Conservation (phyloP, 371 early-diverging fungal species). For the Parasitella parasitica region DNA sequence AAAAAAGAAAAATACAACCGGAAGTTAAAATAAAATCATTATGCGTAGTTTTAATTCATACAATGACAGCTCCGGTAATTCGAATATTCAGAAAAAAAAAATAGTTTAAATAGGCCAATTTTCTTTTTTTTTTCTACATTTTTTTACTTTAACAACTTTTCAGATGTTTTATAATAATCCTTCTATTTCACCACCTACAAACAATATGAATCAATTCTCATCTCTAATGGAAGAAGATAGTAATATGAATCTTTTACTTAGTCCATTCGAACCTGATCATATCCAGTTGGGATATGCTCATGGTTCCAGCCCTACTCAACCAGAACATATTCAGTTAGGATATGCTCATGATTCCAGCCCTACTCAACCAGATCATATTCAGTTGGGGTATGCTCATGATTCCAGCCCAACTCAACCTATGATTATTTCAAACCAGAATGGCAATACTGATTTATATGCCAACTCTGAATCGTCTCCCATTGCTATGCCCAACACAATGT, state of each 20-base stretch:
- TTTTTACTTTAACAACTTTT: not conserved
- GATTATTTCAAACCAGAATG: not conserved
- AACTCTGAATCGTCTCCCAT: not conserved
- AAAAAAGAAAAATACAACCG: not conserved
- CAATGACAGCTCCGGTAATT: not conserved
- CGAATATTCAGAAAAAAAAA: not conserved
- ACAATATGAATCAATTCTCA: not conserved
- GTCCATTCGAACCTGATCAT: slow-evolving; percentile 13
- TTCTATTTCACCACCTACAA: not conserved
- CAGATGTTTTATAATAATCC: not conserved
- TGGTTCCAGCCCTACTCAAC: too few relatives aligned
- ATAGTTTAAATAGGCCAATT: not conserved
- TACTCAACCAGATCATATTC: slow-evolving; percentile 3
- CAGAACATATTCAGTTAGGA: not conserved
- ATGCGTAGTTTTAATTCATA: not conserved
- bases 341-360: too few relatives aligned
- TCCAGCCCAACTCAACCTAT: slow-evolving; percentile 1
- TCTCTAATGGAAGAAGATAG: not conserved
- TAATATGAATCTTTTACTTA: slow-evolving; percentile 15
- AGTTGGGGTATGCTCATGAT: not conserved
- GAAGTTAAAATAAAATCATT: not conserved
- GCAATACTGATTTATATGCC: not conserved
- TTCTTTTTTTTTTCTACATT: not conserved
- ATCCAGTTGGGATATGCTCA: not conserved
- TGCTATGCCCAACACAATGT: not conserved